Base-by-base conservation (phyloP, 2,329 filamentous ascomycete genomes). In the Alternaria sp. region DNA sequence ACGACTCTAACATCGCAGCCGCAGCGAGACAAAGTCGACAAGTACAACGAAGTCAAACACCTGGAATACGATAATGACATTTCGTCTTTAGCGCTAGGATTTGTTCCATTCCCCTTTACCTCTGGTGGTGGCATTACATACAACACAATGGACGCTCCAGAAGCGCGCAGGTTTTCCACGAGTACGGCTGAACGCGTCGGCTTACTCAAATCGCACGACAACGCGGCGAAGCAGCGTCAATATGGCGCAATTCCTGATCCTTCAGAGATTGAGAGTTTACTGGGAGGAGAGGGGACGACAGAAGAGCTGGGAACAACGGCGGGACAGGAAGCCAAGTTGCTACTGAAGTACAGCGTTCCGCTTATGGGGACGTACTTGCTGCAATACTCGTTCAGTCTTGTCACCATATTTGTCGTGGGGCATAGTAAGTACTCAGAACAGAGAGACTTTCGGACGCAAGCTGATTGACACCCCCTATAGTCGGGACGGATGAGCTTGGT, bases 331-430 rank as follows among this genome's bases (percentile, higher is more conserved):
- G 73, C 74, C 5, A 79, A 55, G 62, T 59, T 80, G 41, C 62
- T 81, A 30, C 65, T 78, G 38, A 77, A 74, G 60, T 84, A 84
- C 67, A 84, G 83, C 0, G 59, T 82, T 32, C 85, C 85, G 7
- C 75, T 86, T 20, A 81, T 84, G 52, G 74, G 82, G n/a, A 86
- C 85, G 1, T 86, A 85, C 62, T 71, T 86, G 1, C 77, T 87
- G 5, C 84, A 86, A 63, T 86, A 86, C 65, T 84, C 80, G 8
- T 85, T 84, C 65, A 84, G 69, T 11, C 74, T 86, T 34, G 81
- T 85, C 56, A 84, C 83, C 2, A 84, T 84, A 22, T 81, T 85
- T 40, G 82, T 84, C 0, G 84, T 83, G 0, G 85, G 85, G 1
- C 84, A 84, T 66, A 79, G 59, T 61, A 30, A 53, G 59, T 58